Evolutionary conservation across 768 basidiomycete species (phyloP).

Genomic region (Hygrophoropsis aurantiaca): DNA sequence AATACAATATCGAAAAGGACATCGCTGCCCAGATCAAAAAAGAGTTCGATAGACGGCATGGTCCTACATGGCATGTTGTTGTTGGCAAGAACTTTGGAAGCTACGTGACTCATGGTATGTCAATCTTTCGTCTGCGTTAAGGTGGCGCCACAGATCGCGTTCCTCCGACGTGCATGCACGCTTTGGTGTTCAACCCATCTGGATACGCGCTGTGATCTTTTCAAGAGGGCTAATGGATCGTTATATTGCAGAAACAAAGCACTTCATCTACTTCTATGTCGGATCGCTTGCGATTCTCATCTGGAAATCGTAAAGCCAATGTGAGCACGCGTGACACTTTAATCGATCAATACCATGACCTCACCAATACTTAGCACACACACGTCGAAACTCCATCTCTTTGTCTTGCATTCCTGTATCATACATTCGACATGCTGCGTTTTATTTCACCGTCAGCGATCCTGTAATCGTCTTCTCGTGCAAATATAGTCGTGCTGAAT

Average conservation of each 20-base stretch:
- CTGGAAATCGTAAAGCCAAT: slow-evolving; percentile 77
- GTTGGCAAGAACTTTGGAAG: slow-evolving; percentile 99
- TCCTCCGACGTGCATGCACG: too few species aligned
- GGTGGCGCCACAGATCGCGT: slow-evolving; percentile 19
- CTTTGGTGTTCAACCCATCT: not conserved
- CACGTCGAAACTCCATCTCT: slow-evolving; percentile 10
- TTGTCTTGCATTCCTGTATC: slow-evolving; percentile 17
- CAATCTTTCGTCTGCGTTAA: slow-evolving; percentile 5
- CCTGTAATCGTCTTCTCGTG: slow-evolving; percentile 22
- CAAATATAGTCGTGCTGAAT: slow-evolving; percentile 16
- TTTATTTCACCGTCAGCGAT: slow-evolving; percentile 14
- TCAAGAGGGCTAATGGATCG: slow-evolving; percentile 1
- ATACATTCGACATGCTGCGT: slow-evolving; percentile 20
- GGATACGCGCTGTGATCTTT: slow-evolving; percentile 6
- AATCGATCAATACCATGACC: slow-evolving; percentile 17
- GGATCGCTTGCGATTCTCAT: slow-evolving; percentile 90
- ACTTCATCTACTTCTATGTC: slow-evolving; percentile 99
- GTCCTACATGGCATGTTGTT: slow-evolving; percentile 97
- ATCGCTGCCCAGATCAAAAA: slow-evolving; percentile 98
- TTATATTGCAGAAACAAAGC: slow-evolving; percentile 77
- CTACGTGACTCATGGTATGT: slow-evolving; percentile 94
- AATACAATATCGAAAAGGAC: slow-evolving; percentile 95
- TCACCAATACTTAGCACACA: slow-evolving; percentile 10
- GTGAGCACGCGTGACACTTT: slow-evolving; percentile 9
- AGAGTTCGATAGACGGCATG: slow-evolving; percentile 91